Base-by-base conservation (phyloP, 768 basidiomycete genomes). In the Jaapia argillacea region DNA sequence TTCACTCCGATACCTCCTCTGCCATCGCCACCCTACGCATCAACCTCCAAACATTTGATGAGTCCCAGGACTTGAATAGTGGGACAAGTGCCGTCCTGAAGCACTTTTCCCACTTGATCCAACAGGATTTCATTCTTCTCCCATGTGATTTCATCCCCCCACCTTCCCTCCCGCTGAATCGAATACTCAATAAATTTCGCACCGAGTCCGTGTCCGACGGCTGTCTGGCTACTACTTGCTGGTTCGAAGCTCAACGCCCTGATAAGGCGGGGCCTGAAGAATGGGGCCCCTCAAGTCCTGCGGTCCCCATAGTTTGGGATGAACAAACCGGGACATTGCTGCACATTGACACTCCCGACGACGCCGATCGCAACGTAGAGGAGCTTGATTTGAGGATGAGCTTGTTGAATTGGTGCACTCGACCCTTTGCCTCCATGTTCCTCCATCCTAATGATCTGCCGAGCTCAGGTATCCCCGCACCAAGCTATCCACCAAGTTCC, bases 131-230 rank as follows among this genome's bases (percentile, higher is more conserved):
- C 59, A 75, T 96, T 31, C 61, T 97, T 20, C 72, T 97, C 2
- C 85, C 93, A 5, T 96, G 91, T 56, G 93, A 97, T 59, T 87
- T 96, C 40, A 72, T 91, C 18, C 81, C 91, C 6, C 83, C 91
- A 0, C 66, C 80, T 0, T 64, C 75, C 0, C 69, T 96, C n/a
- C 68, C 81, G 4, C 71, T 97, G 5, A 71, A 72, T 24, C 64
- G 63, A 0, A 63, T 96, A 1, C 66, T 96, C 36, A 79, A 97
- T 61, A 84, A 80, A 54, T 93, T 92, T 58, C 79, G 93, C 24
- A 71, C 75, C 7, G 82, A 90, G 49, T 64, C 75, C 0, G 68
- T 78, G 41, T 71, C 77, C 27, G 72, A 80, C 63, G 73, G 75
- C 24, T 67, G 75, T 36, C 68, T 89, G 50, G 75, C 74, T 2